These are phyloP conservation scores for Saccharomyces hybrid DNA, from an alignment of 1,139 yeast species.

Conservation along the genomic window DNA sequence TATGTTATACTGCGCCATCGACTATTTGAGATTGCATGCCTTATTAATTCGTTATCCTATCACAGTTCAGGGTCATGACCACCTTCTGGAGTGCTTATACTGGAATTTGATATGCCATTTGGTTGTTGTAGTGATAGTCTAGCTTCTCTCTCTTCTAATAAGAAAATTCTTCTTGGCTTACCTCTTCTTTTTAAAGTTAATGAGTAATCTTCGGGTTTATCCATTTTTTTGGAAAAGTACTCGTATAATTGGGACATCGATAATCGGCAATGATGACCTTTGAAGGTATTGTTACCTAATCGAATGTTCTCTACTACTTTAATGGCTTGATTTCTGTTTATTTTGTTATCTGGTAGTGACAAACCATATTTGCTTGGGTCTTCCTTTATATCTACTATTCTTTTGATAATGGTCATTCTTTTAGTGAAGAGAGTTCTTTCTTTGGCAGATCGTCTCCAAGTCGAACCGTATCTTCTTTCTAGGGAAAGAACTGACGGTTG, in stretches of 20 bases:
- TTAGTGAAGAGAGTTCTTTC: slow-evolving; percentile 27
- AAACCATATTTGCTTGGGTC: slow-evolving; percentile 19
- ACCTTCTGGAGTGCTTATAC: background rate
- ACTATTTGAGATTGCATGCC: background rate
- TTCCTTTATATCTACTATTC: slow-evolving; percentile 18
- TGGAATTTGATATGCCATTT: background rate
- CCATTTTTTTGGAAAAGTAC: slow-evolving; percentile 24
- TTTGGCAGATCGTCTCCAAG: slow-evolving; percentile 23
- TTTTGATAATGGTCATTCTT: slow-evolving; percentile 24
- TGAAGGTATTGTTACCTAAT: slow-evolving; percentile 24
- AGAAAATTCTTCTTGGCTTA: slow-evolving; percentile 14
- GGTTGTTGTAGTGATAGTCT: background rate
- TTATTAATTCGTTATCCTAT: background rate
- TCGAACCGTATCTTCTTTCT: slow-evolving; percentile 25
- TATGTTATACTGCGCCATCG: background rate
- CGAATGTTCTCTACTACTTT: slow-evolving; percentile 26
- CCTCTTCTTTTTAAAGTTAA: slow-evolving; percentile 15
- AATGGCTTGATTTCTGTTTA: slow-evolving; percentile 19
- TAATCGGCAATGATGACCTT: slow-evolving; percentile 16
- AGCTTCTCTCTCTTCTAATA: slow-evolving; percentile 12
- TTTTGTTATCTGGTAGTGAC: slow-evolving; percentile 7
- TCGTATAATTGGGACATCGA: slow-evolving; percentile 23
- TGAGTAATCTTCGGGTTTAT: slow-evolving; percentile 19
- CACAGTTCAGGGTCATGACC: background rate
- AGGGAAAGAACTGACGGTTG: slow-evolving; percentile 24